Conservation (phyloP, 192 early-diverging fungal genomes). For the Backusella morwellensis region DNA sequence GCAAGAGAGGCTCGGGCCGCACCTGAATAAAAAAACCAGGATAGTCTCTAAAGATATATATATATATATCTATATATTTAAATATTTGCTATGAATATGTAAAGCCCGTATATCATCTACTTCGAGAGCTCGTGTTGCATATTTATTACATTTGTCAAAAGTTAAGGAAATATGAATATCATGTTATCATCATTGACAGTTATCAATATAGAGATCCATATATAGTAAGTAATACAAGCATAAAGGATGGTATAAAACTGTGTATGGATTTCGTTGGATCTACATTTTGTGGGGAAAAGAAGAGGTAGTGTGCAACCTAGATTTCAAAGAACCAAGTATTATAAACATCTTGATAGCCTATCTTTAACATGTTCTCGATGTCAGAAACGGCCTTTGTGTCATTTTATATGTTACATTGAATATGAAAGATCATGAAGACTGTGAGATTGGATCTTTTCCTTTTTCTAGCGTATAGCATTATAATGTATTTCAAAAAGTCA, state of each 20-base stretch:
- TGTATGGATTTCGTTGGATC: background rate
- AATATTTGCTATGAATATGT: too few relatives aligned
- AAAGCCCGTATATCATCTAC: too few relatives aligned
- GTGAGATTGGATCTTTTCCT: background rate
- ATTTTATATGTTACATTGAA: background rate
- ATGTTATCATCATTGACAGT: too few relatives aligned
- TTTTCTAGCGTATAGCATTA: background rate
- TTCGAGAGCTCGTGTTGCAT: too few relatives aligned
- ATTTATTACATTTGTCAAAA: too few relatives aligned
- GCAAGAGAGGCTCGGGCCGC: too few relatives aligned
- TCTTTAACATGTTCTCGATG: background rate
- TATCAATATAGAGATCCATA: too few relatives aligned
- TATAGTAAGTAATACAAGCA: background rate
- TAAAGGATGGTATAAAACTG: background rate
- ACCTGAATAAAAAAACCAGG: too few relatives aligned
- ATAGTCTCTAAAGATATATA: too few relatives aligned
- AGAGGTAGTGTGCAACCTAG: background rate
- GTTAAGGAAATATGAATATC: too few relatives aligned
- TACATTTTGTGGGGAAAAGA: background rate
- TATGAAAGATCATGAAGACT: background rate
- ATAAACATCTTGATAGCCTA: background rate
- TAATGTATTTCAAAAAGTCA: background rate
- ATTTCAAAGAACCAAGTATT: background rate
- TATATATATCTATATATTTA: too few relatives aligned
- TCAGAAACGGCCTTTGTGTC: background rate